phyloP scores from a whole-genome alignment of 768 basidiomycete species.

The Termitomyces sp. region DNA sequence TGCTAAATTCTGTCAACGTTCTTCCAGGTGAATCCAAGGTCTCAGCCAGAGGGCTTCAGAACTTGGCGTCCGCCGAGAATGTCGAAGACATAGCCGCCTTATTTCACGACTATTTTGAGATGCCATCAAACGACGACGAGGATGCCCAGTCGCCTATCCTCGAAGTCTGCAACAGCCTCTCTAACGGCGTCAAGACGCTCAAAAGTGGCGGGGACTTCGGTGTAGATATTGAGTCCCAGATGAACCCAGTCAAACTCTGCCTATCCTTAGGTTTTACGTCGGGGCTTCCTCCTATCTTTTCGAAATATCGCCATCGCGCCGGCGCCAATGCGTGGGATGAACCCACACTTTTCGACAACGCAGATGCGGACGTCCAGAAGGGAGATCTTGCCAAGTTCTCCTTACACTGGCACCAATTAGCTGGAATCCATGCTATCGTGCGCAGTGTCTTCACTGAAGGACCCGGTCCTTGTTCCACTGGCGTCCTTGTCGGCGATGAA shows the following conservation, averaged over 20 bases:
- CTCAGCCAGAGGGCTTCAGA: slow-evolving; percentile 3
- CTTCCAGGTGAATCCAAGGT: slow-evolving; percentile 1
- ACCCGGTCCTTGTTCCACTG: not conserved
- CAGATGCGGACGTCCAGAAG: not conserved
- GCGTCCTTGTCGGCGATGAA: slow-evolving; percentile 21
- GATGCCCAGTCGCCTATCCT: not conserved
- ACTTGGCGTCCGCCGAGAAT: slow-evolving; percentile 8
- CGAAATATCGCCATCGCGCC: slow-evolving; percentile 9
- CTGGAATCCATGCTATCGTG: slow-evolving; percentile 18
- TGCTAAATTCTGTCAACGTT: not conserved
- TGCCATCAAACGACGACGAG: not conserved
- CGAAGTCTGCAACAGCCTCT: not conserved
- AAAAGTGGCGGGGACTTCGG: slow-evolving; percentile 3
- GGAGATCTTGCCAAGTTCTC: not conserved
- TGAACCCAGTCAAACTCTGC: slow-evolving; percentile 9
- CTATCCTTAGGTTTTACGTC: slow-evolving; percentile 15
- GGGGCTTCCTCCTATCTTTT: slow-evolving; percentile 17
- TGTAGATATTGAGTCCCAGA: slow-evolving; percentile 5
- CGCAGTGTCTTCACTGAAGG: slow-evolving; percentile 9
- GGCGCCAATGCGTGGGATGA: slow-evolving; percentile 19
- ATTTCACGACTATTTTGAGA: slow-evolving; percentile 8
- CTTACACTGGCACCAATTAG: slow-evolving; percentile 24
- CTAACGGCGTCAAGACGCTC: not conserved
- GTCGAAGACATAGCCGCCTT: slow-evolving; percentile 1
- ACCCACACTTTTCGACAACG: not conserved